These are phyloP conservation scores for Laburnicola sp. DNA, from an alignment of 2,329 filamentous ascomycete species.

Conservation along the genomic window DNA sequence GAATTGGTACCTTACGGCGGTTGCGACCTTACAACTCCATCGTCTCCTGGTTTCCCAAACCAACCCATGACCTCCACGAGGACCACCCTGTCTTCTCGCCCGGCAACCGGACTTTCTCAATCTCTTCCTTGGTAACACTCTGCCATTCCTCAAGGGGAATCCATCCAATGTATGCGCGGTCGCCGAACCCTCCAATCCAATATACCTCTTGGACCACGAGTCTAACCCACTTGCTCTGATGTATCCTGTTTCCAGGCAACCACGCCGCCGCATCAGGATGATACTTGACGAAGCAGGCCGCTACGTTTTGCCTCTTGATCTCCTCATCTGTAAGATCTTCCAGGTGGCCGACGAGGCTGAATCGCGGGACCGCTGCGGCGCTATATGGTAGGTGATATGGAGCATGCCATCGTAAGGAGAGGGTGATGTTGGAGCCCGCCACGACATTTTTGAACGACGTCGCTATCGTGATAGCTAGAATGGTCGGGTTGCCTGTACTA, in stretches of 20 bases:
- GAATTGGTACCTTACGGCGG: no score
- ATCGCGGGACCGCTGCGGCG: constrained; percentile 79
- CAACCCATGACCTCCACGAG: constrained; percentile 35
- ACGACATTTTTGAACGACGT: constrained; percentile 85
- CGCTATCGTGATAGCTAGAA: constrained; percentile 83
- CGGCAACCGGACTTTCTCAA: constrained; percentile 65
- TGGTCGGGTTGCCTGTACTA: constrained; percentile 74
- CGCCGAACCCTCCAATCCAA: constrained; percentile 95
- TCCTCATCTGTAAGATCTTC: constrained; percentile 68
- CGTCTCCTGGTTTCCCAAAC: constrained; percentile 23
- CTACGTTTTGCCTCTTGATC: constrained; percentile 59
- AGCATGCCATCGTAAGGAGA: constrained; percentile 80
- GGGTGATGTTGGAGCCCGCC: constrained; percentile 80
- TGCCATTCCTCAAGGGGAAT: constrained; percentile 80
- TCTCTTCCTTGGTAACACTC: constrained; percentile 70
- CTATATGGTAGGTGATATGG: constrained; percentile 67
- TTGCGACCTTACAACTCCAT: constrained; percentile 24
- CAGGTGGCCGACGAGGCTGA: constrained; percentile 80
- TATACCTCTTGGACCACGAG: constrained; percentile 85
- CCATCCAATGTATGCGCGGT: constrained; percentile 95
- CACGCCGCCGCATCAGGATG: constrained; percentile 85
- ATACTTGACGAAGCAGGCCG: constrained; percentile 69
- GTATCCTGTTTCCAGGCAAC: constrained; percentile 81
- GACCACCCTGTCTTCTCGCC: constrained; percentile 63
- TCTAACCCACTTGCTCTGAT: constrained; percentile 78